Evolutionary conservation across 2,329 filamentous ascomycete genomes (phyloP).

Genomic region (Claviceps paspali): DNA sequence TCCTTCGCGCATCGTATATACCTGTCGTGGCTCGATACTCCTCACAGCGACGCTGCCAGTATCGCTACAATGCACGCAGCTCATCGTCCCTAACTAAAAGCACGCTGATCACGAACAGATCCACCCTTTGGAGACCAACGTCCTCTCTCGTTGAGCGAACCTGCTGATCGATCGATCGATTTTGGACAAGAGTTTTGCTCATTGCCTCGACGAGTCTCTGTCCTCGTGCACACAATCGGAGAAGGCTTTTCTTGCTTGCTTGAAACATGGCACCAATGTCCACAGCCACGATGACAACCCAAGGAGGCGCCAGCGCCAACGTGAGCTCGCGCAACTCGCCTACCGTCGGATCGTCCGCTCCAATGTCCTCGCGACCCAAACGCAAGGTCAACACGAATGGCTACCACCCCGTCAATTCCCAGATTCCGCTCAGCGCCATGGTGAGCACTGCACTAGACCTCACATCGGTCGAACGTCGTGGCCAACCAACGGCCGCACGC

Average conservation of each 20-base stretch:
- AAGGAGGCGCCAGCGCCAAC: constrained; percentile 27
- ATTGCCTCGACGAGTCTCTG: not conserved
- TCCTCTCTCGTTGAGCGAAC: constrained; percentile 3
- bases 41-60: not conserved
- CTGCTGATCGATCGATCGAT: not conserved
- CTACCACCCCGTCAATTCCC: constrained; percentile 34
- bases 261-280: constrained; percentile 28
- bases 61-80: constrained; percentile 11
- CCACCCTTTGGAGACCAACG: not conserved
- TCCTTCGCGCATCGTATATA: not conserved
- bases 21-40: constrained; percentile 2
- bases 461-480: constrained; percentile 79
- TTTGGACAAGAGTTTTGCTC: not conserved
- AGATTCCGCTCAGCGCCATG: constrained; percentile 39
- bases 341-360: constrained; percentile 22
- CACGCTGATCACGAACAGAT: constrained; percentile 3
- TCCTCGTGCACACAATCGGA: not conserved
- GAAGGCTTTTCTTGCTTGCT: constrained; percentile 7
- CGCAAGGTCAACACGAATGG: constrained; percentile 38
- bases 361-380: constrained; percentile 31
- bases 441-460: constrained; percentile 57
- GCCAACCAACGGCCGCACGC: constrained; percentile 60
- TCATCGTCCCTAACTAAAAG: constrained; percentile 7
- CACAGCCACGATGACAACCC: constrained; percentile 20
- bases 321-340: constrained; percentile 38